Base-by-base conservation (phyloP, 225 moss, liverwort and hornwort species). In the Antitrichia curtipendula region DNA sequence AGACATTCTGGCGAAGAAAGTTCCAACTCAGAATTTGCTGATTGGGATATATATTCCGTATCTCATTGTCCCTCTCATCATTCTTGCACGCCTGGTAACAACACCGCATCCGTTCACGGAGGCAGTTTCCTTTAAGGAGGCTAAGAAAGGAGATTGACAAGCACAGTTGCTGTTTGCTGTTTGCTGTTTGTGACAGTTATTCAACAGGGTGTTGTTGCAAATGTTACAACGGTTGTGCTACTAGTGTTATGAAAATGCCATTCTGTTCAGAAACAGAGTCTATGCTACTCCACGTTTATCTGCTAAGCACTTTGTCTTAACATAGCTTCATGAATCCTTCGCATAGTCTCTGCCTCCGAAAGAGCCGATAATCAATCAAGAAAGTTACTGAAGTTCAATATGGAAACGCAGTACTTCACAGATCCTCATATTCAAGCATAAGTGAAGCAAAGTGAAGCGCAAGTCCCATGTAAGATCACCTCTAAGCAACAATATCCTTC, bases 11-110 rank as follows among this genome's bases (percentile, higher is more conserved):
- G 91, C 89, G 82, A 91, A 91, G 59, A 91, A 94, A 40, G 56
- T 83, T 53, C 94, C 94, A 58, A 95, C 92, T 59, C 92, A 95
- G 73, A 92, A 89, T 76, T 75, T 89, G 56, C 83, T 96, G 65
- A 80, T 95, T 25, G 92, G 91, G 17, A 91, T 95, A 56, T 96
- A 96, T 72, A 23, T 95, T 7, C 96, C 96, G 12, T 97, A 95
- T 63, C 90, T 96, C 72, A 81, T 95, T 24, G 82, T 97, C 80
- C 95, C 96, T 38, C 68, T 97, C 76, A 75, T 95, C 62, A 88
- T 97, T 52, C 88, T 97, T 63, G 91, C 92, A 81, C 92, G 96
- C 75, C 59, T 97, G 54, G 89, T 87, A 74, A 91, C 92, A 47
- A 82, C 85, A 41, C 45, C 91, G 21, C 90, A 97, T 86, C 96